phyloP scores from a whole-genome alignment of 148 eudicot species.

The Heliosperma pusillum region DNA sequence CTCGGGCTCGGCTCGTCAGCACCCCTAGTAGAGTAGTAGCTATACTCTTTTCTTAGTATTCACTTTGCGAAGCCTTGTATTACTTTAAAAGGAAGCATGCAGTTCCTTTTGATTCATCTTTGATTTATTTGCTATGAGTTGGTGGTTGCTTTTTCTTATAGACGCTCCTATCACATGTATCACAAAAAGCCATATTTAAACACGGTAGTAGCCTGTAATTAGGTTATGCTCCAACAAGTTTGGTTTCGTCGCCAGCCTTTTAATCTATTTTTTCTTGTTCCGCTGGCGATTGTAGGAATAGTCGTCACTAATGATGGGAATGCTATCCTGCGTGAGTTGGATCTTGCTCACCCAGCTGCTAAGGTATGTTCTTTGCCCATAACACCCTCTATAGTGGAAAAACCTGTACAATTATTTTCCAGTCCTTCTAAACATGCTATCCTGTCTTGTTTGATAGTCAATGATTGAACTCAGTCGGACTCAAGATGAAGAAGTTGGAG shows the following conservation, averaged over 20 bases:
- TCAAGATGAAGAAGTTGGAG: too few relatives aligned
- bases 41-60: background rate
- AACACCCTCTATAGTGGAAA: too few relatives aligned
- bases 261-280: slow-evolving; percentile 4
- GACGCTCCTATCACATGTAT: background rate
- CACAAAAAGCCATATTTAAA: background rate
- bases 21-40: too few relatives aligned
- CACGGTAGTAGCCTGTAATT: background rate
- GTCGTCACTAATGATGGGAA: slow-evolving; percentile 98
- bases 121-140: background rate
- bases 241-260: background rate
- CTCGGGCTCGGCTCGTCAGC: too few relatives aligned
- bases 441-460: too few relatives aligned
- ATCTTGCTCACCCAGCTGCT: too few relatives aligned
- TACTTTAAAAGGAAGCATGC: background rate
- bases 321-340: too few relatives aligned
- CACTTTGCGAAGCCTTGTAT: background rate
- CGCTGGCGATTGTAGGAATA: slow-evolving; percentile 54
- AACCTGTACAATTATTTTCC: too few relatives aligned
- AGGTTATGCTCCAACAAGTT: background rate
- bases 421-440: too few relatives aligned
- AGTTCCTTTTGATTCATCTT: background rate
- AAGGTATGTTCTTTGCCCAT: too few relatives aligned
- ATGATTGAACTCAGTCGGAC: too few relatives aligned
- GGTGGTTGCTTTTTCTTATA: background rate